These are phyloP conservation scores for Saccharomycopsis microspora DNA, from an alignment of 805 yeast species.

Conservation along the genomic window DNA sequence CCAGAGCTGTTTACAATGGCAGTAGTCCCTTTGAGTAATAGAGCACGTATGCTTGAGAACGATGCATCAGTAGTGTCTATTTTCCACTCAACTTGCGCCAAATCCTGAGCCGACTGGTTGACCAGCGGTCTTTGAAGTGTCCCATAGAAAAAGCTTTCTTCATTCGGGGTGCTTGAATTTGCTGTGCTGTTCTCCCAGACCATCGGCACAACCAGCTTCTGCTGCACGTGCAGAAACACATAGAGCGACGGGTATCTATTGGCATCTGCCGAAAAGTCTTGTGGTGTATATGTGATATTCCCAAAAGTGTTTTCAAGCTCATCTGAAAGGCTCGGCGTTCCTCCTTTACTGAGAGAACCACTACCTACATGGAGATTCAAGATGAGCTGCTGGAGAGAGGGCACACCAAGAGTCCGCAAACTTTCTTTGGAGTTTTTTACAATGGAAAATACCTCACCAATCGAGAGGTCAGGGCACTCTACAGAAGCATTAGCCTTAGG, in stretches of 20 bases:
- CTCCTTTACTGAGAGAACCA: not conserved
- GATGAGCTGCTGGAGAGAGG: not conserved
- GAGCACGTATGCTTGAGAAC: too few species aligned
- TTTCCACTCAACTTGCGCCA: not conserved
- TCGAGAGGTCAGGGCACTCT: not conserved
- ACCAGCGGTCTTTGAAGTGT: too few species aligned
- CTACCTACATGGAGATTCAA: not conserved
- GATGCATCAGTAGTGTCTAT: not conserved
- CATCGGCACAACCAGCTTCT: conserved; percentile 3
- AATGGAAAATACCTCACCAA: not conserved
- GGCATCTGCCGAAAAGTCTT: not conserved
- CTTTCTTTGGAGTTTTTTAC: not conserved
- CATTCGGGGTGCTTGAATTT: too few species aligned
- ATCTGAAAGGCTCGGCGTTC: not conserved
- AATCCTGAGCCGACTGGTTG: not conserved
- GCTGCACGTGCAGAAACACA: not conserved
- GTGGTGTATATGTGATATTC: not conserved
- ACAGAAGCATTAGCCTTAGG: conserved; percentile 22
- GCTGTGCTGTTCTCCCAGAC: not conserved
- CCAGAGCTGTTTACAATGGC: not conserved
- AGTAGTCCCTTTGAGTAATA: not conserved
- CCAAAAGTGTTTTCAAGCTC: not conserved
- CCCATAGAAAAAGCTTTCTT: too few species aligned
- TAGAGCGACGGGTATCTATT: conserved; percentile 4
- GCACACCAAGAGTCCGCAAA: not conserved